Base-by-base conservation (phyloP, 1,139 yeast species). In the Geotrichum reessii region DNA sequence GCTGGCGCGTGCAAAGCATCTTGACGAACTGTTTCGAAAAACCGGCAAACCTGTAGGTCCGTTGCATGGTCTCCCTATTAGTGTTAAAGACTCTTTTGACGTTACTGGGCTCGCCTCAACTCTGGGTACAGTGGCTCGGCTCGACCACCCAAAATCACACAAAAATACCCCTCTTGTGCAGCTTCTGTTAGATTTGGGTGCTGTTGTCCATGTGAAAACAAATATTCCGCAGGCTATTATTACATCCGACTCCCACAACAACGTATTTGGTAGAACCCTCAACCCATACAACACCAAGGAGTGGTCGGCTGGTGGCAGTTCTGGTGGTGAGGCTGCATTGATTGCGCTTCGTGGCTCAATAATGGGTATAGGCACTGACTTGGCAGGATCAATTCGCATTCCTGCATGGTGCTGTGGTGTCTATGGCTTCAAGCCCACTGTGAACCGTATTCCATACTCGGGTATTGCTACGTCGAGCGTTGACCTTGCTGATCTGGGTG, bases 251-350 rank as follows among this genome's bases (percentile, higher is more conserved):
- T 77, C 85, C 0, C 67, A 63, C 11, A 76, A 79, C 28, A 76
- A 78, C 55, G 63, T 81, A 1, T 74, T 72, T 64, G 87, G 87
- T 0, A 65, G 71, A 33, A 82, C 86, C 0, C 57, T 63, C 40
- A 83, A 81, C 65, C 76, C 84, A 2, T 67, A 72, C 58, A 81
- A 83, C 64, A 71, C 74, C 24, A 64, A 65, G 0, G 71, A 82
- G 44, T 57, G 57, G 57, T 71, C 81, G 1, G 68, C 79, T 17
- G 87, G 87, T 46, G 87, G 87, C 0, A 79, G 84, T 5, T 78
- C 84, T 8, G 86, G 86, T 8, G 88, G 88, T 50, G 87, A 82
- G 66, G 86, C 82, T 11, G 79, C 85, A 0, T 67, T 83, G 21
- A 68, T 82, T 37, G 84, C 79, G 0, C 67, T 78, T 17, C 74